Conservation (phyloP, 768 basidiomycete species). For the Leccinellum albellum region DNA sequence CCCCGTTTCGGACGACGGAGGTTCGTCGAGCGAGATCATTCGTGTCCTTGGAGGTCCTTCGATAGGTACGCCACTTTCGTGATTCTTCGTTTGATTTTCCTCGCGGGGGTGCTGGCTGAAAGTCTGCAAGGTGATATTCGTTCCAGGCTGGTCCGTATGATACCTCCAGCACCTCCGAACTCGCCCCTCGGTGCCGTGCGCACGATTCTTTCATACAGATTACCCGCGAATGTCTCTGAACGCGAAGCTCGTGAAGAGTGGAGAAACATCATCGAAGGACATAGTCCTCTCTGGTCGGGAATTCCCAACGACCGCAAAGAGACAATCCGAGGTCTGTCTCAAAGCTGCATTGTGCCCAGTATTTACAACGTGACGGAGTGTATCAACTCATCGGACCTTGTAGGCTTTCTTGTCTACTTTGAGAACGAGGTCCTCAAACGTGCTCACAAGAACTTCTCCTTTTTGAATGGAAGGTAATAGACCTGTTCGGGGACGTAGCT, state of each 20-base stretch:
- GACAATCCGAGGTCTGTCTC: slow-evolving; percentile 69
- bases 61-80: slow-evolving; percentile 48
- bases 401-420: slow-evolving; percentile 91
- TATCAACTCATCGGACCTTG: not conserved
- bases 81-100: slow-evolving; percentile 12
- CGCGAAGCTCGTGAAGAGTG: slow-evolving; percentile 83
- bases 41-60: slow-evolving; percentile 86
- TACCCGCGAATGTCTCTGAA: slow-evolving; percentile 66
- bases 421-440: slow-evolving; percentile 83
- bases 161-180: slow-evolving; percentile 56
- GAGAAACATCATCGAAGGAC: slow-evolving; percentile 89
- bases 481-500: not conserved
- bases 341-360: not conserved
- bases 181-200: slow-evolving; percentile 74
- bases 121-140: slow-evolving; percentile 70
- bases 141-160: slow-evolving; percentile 83
- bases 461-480: slow-evolving; percentile 77
- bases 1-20: slow-evolving; percentile 94
- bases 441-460: slow-evolving; percentile 93
- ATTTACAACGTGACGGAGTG: not conserved
- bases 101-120: slow-evolving; percentile 4
- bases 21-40: slow-evolving; percentile 92
- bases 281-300: slow-evolving; percentile 73
- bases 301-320: slow-evolving; percentile 91
- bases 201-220: slow-evolving; percentile 71